A percentile compares a stretch with the other conserved stretches of the same genome.
Evolutionary conservation across 805 yeast species (phyloP).

Genomic region (Blastobotrys robertii): DNA sequence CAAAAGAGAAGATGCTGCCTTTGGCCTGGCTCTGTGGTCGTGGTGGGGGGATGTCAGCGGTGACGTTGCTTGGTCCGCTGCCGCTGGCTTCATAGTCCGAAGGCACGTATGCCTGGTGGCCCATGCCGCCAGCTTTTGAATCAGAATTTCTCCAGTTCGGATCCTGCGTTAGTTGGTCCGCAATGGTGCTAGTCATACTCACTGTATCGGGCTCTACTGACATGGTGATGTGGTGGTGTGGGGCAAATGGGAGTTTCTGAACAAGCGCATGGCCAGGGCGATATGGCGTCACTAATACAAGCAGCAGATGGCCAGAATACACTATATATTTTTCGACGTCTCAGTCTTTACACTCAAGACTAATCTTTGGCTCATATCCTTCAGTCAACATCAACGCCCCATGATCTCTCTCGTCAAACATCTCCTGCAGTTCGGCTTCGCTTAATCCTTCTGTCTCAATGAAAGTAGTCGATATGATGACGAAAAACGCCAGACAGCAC

Average conservation of each 20-base stretch:
- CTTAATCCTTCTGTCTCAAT: not conserved
- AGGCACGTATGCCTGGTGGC: conserved; percentile 28
- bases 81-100: conserved; percentile 22
- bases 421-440: not conserved
- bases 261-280: not conserved
- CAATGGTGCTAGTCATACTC: not conserved
- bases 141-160: not conserved
- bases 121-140: conserved; percentile 4
- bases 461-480: conserved; percentile 1
- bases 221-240: conserved; percentile 1
- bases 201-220: conserved; percentile 8
- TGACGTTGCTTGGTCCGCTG: not conserved
- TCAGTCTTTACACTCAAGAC: no score
- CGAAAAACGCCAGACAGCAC: not conserved
- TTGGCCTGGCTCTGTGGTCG: not conserved
- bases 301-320: no score
- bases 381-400: no score
- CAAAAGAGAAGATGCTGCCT: conserved; percentile 36
- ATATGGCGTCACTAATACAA: not conserved
- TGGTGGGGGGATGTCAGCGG: conserved; percentile 1
- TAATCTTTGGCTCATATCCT: no score
- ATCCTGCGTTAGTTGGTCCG: not conserved
- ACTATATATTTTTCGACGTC: no score
- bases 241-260: not conserved
- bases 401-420: no score